Evolutionary conservation across 495 filamentous ascomycete genomes (phyloP), one percentile per base, ranked within the genome.

Genomic region (Podospora didyma): DNA sequence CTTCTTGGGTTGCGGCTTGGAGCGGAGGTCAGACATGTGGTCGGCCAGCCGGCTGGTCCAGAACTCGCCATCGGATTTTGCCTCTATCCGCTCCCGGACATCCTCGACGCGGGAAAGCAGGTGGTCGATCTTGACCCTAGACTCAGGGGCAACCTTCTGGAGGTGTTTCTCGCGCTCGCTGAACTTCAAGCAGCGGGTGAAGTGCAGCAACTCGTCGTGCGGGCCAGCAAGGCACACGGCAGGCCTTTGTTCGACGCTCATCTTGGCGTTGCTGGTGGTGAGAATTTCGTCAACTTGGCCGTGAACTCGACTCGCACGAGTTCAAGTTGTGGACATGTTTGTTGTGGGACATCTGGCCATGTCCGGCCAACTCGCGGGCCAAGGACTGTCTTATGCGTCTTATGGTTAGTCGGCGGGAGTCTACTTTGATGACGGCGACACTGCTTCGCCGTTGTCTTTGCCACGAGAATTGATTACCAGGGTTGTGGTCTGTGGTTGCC

Each of bases 1-100:
- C 37, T 50, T 59, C 17, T 39, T 49, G 16, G 57, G 57, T 20
- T 59, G 57, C 22, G 57, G 57, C 9, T 54, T 59, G 20, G 57
- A 54, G 16, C 57, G 44, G 51, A 59, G 47, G 46, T 59, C 57
- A 14, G 57, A 31, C 45, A 59, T 37, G 51, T 59, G 57, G 46
- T 59, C 57, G 50, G 57, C 57, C 5, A 59, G 45, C 3, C 35
- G 49, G 46, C 26, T 35, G 0, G 57, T 59, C 57, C 57, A 59
- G 57, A 59, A 59, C 37, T 54, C 57, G n/a, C 57, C 57, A 14
- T 59, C 57, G 9, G 57, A n/a, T 0, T 50, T 44, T 17, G 41
- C 31, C 19, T 59, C 51, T 11, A 59, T 28, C 7, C 49, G 44
- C 35, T 35, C 48, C 7, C 57, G 45, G 12, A 59, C 51, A 11